phyloP scores from a whole-genome alignment of 2,329 filamentous ascomycete genomes.

The Metarhizium humberi region DNA sequence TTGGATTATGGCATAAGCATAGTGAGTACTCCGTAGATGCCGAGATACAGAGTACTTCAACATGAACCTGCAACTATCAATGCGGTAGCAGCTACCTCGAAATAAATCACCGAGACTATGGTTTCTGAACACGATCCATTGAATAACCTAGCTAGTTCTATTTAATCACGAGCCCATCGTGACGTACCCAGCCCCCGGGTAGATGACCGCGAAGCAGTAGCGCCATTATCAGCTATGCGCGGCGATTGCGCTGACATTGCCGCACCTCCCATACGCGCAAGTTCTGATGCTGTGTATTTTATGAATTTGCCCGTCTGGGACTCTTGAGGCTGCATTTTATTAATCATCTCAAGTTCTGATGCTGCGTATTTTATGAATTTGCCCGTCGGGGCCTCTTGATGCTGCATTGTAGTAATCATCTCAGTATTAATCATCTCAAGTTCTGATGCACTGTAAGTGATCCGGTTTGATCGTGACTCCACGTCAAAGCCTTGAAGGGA shows the following conservation, averaged over 20 bases:
- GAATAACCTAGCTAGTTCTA: not conserved
- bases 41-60: too few relatives aligned
- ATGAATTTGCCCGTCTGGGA: not conserved
- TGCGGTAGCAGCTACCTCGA: too few relatives aligned
- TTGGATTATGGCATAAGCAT: too few relatives aligned
- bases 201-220: not conserved
- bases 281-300: conserved; percentile 2
- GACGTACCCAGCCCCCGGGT: conserved; percentile 9
- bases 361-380: not conserved
- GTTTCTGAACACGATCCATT: not conserved
- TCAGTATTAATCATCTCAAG: not conserved
- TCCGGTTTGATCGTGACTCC: not conserved
- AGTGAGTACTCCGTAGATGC: too few relatives aligned
- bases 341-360: not conserved
- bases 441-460: conserved; percentile 3
- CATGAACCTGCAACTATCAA: too few relatives aligned
- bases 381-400: not conserved
- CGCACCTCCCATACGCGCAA: not conserved
- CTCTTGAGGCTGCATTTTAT: not conserved
- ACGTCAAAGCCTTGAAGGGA: not conserved
- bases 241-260: not conserved
- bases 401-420: not conserved
- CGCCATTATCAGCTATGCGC: not conserved
- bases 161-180: conserved; percentile 8
- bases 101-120: not conserved